Conservation (phyloP, 2,329 filamentous ascomycete genomes). For the Trichoderma sp. region DNA sequence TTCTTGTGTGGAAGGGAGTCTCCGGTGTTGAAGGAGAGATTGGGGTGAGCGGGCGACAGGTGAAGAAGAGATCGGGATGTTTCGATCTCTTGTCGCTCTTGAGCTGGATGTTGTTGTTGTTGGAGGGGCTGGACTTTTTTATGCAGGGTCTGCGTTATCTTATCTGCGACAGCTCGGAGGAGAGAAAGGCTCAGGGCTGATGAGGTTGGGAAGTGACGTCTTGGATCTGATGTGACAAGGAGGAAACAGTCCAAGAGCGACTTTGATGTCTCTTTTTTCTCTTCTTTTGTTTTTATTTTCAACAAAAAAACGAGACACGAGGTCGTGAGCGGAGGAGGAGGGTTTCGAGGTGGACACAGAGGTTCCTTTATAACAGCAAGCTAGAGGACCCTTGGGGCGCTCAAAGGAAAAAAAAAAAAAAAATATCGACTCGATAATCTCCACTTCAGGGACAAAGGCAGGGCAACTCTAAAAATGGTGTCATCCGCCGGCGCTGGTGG, state of each 20-base stretch:
- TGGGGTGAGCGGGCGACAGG: background rate
- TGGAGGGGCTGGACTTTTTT: slow-evolving; percentile 17
- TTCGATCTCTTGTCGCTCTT: background rate
- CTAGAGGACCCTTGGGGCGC: background rate
- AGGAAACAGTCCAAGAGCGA: too few relatives aligned
- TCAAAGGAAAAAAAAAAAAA: slow-evolving; percentile 10
- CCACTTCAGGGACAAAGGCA: slow-evolving; percentile 27
- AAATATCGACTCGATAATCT: background rate
- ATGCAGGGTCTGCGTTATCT: slow-evolving; percentile 29
- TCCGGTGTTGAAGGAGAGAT: background rate
- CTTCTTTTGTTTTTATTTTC: too few relatives aligned
- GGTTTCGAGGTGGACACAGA: slow-evolving; percentile 1
- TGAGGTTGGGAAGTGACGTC: too few relatives aligned
- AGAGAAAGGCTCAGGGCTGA: too few relatives aligned
- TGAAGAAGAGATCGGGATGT: background rate
- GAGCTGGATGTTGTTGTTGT: background rate
- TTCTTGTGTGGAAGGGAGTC: background rate
- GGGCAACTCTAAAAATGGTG: slow-evolving; percentile 32
- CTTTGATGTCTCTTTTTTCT: too few relatives aligned
- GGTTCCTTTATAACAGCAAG: slow-evolving; percentile 4
- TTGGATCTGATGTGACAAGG: too few relatives aligned
- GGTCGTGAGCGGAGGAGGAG: background rate
- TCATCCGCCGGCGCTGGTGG: slow-evolving; percentile 29
- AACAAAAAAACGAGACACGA: background rate
- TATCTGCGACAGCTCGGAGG: slow-evolving; percentile 1